Base-by-base conservation (phyloP, 1,139 yeast genomes). In the Meyerozyma sp. region DNA sequence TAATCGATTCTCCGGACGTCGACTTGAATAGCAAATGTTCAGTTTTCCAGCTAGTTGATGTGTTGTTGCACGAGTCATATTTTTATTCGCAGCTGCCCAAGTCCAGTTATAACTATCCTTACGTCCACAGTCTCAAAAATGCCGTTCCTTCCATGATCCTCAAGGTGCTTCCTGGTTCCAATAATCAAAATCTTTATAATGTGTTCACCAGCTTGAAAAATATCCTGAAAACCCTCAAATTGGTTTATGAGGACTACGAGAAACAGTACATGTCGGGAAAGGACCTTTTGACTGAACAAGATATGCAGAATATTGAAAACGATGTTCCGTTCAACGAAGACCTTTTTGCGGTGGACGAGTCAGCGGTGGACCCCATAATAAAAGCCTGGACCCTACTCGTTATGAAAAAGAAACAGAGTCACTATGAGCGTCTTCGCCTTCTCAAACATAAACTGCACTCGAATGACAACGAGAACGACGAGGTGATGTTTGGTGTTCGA, bases 31-130 rank as follows among this genome's bases (percentile, higher is more conserved):
- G 76, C 32, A 73, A 87, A 46, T 68, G 87, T 35, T 85, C 85
- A 50, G 73, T 85, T 10, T 73, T 88, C 46, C 87, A 81, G 56
- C 81, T 86, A 53, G 61, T 88, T 2, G 93, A 85, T 48, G 75
- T 81, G 7, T 62, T 87, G 34, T 61, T 77, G 7, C 57, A 61
- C 36, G 72, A 70, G 44, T 66, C 75, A 7, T 63, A 57, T 39
- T 54, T 59, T 40, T 58, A 61, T 10, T 62, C 70, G 3, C 63
- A 58, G 43, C 70, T 62, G 40, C 63, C 63, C 18, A 68, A 63
- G 48, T 61, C 63, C 41, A 52, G 51, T 53, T 51, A 57, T 47
- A 59, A 57, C 42, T 68, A 62, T 43, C 79, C 75, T 26, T 84
- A 82, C 55, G 63, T 82, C n/a, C 65, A 65, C 32, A 68, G 61